Base-by-base conservation (phyloP, 805 yeast genomes). In the Yarrowia sp. region DNA sequence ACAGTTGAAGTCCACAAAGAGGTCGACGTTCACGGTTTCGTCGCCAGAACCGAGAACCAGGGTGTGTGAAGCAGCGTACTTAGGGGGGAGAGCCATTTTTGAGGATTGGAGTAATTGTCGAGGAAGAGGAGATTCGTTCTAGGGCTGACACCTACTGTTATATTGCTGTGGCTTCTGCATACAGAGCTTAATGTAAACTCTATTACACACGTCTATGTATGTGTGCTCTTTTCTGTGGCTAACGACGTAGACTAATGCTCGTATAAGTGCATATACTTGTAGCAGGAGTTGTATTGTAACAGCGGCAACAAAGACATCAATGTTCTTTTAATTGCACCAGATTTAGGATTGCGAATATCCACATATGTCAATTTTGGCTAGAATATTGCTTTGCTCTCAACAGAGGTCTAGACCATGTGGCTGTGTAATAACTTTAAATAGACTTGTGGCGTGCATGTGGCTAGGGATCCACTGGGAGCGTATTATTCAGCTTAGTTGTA, bases 1-100 rank as follows among this genome's bases (percentile, higher is more conserved):
- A 74, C 97, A 91, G 67, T 86, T 71, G 65, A 87, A 89, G 75
- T 89, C 96, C 54, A 89, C 72, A 72, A 82, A 89, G 35, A 89
- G 68, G 69, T 88, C 90, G 65, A 90, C 80, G 2, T 81, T 73
- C 74, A 82, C 66, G 14, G 65, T 35, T 17, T 54, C 61, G 24
- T 54, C 61, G 4, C 71, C 70, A 16, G 66, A 21, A 21, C 71
- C 71, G 17, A 66, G 32, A 16, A 36, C 54, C n/a, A 68, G 68
- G 12, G 64, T 35, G 24, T 58, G 63, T 4, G 63, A 58, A 3
- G 49, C 51, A 5, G 64, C 59, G 65, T 68, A 70, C 52, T 65
- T 58, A 11, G 72, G 72, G 19, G 68, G 54, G 38, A 70, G 63
- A 9, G 71, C 66, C 70, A 69, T 69, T 46, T 41, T 33, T 33